Evolutionary conservation across 441 rosid genomes (phyloP).

Genomic region (Populus hybrid): DNA sequence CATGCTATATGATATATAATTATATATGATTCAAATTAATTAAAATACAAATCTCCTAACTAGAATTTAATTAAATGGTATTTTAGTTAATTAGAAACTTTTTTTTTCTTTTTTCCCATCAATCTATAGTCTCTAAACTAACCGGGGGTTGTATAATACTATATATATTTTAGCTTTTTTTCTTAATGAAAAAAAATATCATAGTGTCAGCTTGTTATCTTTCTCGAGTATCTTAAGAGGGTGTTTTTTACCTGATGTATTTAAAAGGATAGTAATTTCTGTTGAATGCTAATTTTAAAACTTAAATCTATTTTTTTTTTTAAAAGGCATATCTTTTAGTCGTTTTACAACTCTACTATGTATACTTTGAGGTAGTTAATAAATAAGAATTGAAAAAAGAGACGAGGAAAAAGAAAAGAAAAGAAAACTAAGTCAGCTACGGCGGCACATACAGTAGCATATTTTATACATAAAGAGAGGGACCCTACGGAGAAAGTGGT

Average conservation of each 20-base stretch:
- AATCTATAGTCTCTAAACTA: no score
- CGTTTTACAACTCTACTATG: background rate
- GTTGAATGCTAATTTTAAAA: background rate
- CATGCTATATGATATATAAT: background rate
- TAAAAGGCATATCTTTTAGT: background rate
- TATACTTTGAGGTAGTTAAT: background rate
- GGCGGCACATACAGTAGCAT: background rate
- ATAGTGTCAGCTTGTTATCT: no score
- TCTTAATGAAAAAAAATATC: no score
- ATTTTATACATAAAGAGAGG: conserved; percentile 1
- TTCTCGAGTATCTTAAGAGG: background rate
- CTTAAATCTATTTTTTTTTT: background rate
- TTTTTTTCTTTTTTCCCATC: no score
- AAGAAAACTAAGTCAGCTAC: background rate
- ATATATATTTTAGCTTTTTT: no score
- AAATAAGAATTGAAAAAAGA: no score
- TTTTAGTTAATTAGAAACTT: no score
- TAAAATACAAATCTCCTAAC: no score
- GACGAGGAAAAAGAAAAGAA: no score
- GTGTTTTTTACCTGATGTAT: background rate
- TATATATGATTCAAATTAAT: background rate
- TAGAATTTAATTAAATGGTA: no score
- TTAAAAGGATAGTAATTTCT: background rate
- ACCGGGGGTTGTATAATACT: no score
- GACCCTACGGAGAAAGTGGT: conserved; percentile 5